Conservation (phyloP, 805 yeast species). For the Teunomyces cretensis region DNA sequence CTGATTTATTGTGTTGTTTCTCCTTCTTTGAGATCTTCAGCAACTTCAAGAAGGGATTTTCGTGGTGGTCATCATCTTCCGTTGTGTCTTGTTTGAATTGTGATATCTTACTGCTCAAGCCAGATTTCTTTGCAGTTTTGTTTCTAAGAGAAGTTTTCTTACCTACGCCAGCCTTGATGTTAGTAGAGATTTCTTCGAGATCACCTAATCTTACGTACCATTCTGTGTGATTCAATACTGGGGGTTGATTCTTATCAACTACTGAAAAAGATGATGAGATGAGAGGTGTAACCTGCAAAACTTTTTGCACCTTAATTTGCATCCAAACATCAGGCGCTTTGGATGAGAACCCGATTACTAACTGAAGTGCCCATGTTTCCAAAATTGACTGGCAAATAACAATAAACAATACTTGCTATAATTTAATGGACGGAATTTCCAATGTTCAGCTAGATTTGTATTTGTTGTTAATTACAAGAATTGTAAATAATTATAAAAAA, state of each 20-base stretch:
- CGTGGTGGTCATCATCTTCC: slow-evolving; percentile 17
- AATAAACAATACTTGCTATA: too few species aligned
- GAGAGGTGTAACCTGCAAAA: slow-evolving; percentile 1
- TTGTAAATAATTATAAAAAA: too few species aligned
- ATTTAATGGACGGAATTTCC: too few species aligned
- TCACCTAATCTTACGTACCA: slow-evolving; percentile 5
- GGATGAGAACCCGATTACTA: too few species aligned
- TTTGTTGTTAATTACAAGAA: too few species aligned
- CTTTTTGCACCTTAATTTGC: slow-evolving; percentile 1
- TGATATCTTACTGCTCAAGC: slow-evolving; percentile 24
- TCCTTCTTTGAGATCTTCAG: slow-evolving; percentile 54
- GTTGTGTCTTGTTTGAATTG: slow-evolving; percentile 22
- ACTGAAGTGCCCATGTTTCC: too few species aligned
- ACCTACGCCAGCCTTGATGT: slow-evolving; percentile 28
- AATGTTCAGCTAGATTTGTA: too few species aligned
- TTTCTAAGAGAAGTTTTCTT: slow-evolving; percentile 37
- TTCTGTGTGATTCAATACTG: neutral
- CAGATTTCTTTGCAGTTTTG: slow-evolving; percentile 25
- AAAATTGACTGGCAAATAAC: too few species aligned
- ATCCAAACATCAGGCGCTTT: neutral
- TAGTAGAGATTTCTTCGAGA: slow-evolving; percentile 5
- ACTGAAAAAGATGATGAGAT: slow-evolving; percentile 1
- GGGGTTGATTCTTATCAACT: neutral
- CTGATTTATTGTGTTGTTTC: slow-evolving; percentile 43
- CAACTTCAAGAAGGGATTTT: slow-evolving; percentile 53